Conservation (phyloP, 805 yeast genomes). For the Cyberlindnera euphorbiiphila region DNA sequence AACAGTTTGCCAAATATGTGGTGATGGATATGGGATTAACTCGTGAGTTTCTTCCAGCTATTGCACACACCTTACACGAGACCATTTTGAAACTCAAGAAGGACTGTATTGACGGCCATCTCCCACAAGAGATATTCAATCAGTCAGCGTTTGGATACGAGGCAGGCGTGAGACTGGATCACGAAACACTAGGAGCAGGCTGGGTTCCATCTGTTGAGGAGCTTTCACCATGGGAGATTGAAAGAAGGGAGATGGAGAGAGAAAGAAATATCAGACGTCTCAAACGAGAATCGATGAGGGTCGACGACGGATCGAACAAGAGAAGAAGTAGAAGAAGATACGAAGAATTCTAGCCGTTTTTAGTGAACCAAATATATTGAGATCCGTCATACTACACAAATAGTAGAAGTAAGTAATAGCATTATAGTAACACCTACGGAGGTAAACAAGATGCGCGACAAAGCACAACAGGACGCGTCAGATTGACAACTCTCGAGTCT, state of each 20-base stretch:
- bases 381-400: no score
- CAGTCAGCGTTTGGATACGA: constrained; percentile 58
- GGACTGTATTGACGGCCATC: constrained; percentile 71
- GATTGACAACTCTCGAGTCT: no score
- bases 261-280: constrained; percentile 87
- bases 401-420: no score
- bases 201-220: constrained; percentile 91
- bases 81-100: constrained; percentile 68
- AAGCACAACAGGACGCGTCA: no score
- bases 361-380: background rate
- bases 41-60: constrained; percentile 85
- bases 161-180: constrained; percentile 69
- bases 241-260: constrained; percentile 90
- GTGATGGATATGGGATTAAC: constrained; percentile 82
- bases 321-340: constrained; percentile 43
- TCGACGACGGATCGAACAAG: constrained; percentile 45
- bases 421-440: no score
- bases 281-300: constrained; percentile 84
- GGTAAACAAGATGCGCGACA: no score
- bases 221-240: constrained; percentile 88
- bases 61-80: constrained; percentile 84
- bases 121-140: constrained; percentile 49
- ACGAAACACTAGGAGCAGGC: constrained; percentile 68
- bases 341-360: constrained; percentile 54
- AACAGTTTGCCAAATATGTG: constrained; percentile 73